Evolutionary conservation across 1,284 basidiomycete species (phyloP).

Genomic region (Melampsora larici-populina): DNA sequence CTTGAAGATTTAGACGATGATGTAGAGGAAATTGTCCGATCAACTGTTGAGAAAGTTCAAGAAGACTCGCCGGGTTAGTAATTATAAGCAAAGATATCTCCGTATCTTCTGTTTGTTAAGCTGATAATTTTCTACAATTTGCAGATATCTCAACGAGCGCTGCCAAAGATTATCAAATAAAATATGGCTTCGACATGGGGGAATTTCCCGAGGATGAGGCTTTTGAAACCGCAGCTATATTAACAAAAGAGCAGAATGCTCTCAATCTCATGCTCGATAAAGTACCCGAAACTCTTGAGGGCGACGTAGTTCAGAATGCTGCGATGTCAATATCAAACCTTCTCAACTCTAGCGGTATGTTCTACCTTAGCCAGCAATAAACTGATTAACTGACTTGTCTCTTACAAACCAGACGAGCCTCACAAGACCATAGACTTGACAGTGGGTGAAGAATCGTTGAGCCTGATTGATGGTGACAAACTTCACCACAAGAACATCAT

Average conservation of each 20-base stretch:
- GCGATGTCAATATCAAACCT: slow-evolving; percentile 10
- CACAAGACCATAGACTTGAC: not conserved
- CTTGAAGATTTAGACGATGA: no score
- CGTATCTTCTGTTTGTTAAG: not conserved
- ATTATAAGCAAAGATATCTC: slow-evolving; percentile 5
- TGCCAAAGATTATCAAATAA: no score
- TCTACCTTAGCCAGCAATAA: not conserved
- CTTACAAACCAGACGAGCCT: not conserved
- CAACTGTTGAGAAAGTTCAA: no score
- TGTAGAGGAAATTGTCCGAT: no score
- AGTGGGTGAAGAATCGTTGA: not conserved
- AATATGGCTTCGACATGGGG: no score
- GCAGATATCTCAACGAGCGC: no score
- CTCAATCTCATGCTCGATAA: not conserved
- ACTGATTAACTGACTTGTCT: not conserved
- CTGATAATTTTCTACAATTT: not conserved
- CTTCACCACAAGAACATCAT: slow-evolving; percentile 16
- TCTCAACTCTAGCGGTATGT: slow-evolving; percentile 6
- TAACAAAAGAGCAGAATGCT: slow-evolving; percentile 2
- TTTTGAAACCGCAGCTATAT: not conserved
- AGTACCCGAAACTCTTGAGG: not conserved
- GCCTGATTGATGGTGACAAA: not conserved
- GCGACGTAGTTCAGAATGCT: slow-evolving; percentile 12
- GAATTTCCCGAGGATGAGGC: no score
- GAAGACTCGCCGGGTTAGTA: no score